Base-by-base conservation (phyloP, 31 red algal species). In the Asparagopsis taxiformis region DNA sequence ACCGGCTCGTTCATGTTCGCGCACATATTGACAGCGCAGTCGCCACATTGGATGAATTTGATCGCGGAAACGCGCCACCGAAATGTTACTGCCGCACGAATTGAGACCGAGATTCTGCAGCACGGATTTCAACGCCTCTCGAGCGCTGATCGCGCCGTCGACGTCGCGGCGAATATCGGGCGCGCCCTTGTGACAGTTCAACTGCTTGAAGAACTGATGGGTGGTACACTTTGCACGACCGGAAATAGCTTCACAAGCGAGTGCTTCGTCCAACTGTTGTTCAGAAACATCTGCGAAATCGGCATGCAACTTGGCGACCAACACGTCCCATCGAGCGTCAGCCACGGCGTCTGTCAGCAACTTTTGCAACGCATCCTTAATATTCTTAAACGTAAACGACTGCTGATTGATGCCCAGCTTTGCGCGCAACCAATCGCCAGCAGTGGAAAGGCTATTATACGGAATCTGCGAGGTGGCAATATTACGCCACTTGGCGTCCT, bases 171-270 rank as follows among this genome's bases (percentile, higher is more conserved):
- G 79, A 73, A 71, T 83, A 29, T 83, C 79, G 24, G 79, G 79
- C 20, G 79, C 79, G 17, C 67, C 79, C 46, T 83, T 83, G 66
- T 83, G 79, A 65, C 79, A 83, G 36, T 72, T 83, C n/a, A 72
- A 38, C 30, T 56, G 55, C 34, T 34, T 41, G 37, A 80, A 29
- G 37, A 59, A 80, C 65, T 68, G 39, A 15, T 49, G 52, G 4
- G 77, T 51, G 3, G 77, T 80, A 2, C 43, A 59, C 35, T 57
- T 53, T 17, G 77, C 60, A 11, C 63, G 39, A 59, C 77, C 65
- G 35, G 53, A 48, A 31, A 83, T 38, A 31, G 79, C 79, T 15
- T 83, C 79, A 73, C 79, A 65, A 32, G 51, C 55, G 16, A 83
- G 67, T 11, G 67, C 54, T 10, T 72, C 79, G 0, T 65, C 68